Evolutionary conservation across 192 early-diverging fungal species (phyloP).

Genomic region (Chytriomyces sp.): DNA sequence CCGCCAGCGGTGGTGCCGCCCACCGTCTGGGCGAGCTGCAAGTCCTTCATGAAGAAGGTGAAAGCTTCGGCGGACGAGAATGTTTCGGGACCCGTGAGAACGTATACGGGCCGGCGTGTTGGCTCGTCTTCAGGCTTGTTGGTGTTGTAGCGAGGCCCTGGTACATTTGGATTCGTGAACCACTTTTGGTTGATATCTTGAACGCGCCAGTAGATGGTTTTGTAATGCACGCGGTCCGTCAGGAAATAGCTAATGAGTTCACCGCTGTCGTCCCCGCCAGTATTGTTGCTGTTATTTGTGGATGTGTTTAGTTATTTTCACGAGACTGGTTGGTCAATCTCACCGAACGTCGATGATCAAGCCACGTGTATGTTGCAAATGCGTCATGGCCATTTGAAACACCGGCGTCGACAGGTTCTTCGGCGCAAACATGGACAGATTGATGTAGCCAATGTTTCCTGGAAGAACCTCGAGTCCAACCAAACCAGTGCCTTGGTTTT

Average conservation of each 20-base stretch:
- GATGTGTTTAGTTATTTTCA: too few relatives aligned
- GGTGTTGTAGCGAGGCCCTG: not conserved
- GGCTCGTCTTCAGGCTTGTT: not conserved
- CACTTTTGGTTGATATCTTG: not conserved
- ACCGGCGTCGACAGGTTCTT: not conserved
- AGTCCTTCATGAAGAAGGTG: conserved; percentile 19
- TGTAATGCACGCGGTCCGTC: not conserved
- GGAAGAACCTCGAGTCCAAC: conserved; percentile 1
- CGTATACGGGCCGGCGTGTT: not conserved
- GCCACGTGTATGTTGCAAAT: conserved; percentile 21
- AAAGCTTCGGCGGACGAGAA: not conserved
- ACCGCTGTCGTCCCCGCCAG: not conserved
- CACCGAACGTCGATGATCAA: conserved; percentile 28
- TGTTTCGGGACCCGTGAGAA: not conserved
- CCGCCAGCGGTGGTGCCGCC: conserved; percentile 27
- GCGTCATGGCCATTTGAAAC: not conserved
- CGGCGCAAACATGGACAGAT: not conserved
- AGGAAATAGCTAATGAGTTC: not conserved
- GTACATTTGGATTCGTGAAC: not conserved
- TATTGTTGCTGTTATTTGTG: too few relatives aligned
- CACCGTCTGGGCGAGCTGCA: conserved; percentile 9
- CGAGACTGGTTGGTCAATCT: too few relatives aligned
- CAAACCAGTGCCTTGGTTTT: not conserved
- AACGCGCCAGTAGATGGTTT: not conserved
- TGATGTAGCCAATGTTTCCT: conserved; percentile 33